Evolutionary conservation across 1,284 basidiomycete genomes (phyloP), one percentile per base, ranked within the genome.

Genomic region (Sphagnurus paluster): DNA sequence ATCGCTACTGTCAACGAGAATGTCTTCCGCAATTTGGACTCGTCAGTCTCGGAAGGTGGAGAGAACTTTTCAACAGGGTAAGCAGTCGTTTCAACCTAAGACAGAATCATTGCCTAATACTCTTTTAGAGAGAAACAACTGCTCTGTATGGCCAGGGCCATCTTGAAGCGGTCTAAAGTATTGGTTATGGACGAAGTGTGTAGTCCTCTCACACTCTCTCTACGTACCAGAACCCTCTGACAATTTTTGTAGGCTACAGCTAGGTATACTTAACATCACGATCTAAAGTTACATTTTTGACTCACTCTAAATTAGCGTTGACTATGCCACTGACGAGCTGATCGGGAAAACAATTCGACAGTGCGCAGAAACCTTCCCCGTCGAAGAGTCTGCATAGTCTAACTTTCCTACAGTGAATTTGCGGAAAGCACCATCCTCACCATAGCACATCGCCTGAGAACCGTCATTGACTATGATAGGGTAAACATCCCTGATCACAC

Each of bases 1-100:
- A 69, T 70, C 6, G 75, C 74, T 16, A 70, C 63, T 4, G 69
- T 90, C 48, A 96, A 96, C 58, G 75, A 69, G 26, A 94, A 94
- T 53, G 82, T 93, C 4, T 97, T 97, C 80, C 80, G 82, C 25
- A 84, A 93, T 62, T 75, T 98, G 2, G 90, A 93, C 50, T 90
- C 87, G 0, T 66, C 81, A 11, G 92, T 97, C 8, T 88, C 87
- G 1, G 90, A 92, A 66, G 87, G 87, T 1, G 93, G 93, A n/a
- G 93, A 95, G 35, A 97, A 96, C 67, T 95, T 96, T 63, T 93
- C 88, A 0, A 87, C 88, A 5, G 93, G 93, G 86, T 87, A 56
- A 35, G 76, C 58, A 40, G 3, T 8, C 2, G 36, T 24, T 11
- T 24, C 11, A 17, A 34, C 25, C 16, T 17, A 23, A 25, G 19